A percentile compares a stretch with the other conserved stretches of the same genome.
Conservation (phyloP, 345 rosid species). For the Acer negundo region DNA sequence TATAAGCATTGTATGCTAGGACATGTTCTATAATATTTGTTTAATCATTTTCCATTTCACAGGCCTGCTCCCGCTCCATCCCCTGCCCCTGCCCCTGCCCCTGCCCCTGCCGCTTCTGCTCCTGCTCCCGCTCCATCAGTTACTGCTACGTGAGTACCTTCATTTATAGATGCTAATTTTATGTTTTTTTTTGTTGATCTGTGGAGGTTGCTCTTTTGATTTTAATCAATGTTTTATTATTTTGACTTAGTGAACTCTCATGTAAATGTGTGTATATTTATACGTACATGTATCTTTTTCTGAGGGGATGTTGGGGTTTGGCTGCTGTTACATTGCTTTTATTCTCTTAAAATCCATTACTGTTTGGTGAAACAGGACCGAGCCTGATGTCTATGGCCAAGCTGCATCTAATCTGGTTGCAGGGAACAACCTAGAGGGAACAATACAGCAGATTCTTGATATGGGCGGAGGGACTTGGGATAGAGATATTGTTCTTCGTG, state of each 20-base stretch:
- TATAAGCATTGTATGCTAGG: background rate
- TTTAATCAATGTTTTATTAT: background rate
- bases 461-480: constrained; percentile 98
- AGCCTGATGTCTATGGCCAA: constrained; percentile 61
- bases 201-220: background rate
- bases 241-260: background rate
- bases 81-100: constrained; percentile 15
- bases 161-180: constrained; percentile 16
- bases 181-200: background rate
- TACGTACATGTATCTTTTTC: background rate
- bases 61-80: constrained; percentile 46
- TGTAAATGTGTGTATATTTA: background rate
- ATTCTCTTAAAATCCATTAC: background rate
- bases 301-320: too few relatives aligned
- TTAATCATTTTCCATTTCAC: background rate
- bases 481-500: constrained; percentile 80
- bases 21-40: background rate
- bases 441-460: constrained; percentile 89
- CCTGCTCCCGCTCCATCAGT: constrained; percentile 8
- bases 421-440: constrained; percentile 74
- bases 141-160: constrained; percentile 28
- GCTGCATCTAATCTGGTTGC: constrained; percentile 92
- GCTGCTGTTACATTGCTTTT: background rate
- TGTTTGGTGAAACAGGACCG: constrained; percentile 47
- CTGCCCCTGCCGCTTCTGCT: constrained; percentile 2